Evolutionary conservation across 345 rosid species (phyloP), one percentile per base, ranked within the genome.

Genomic region (Clarkia xantiana): DNA sequence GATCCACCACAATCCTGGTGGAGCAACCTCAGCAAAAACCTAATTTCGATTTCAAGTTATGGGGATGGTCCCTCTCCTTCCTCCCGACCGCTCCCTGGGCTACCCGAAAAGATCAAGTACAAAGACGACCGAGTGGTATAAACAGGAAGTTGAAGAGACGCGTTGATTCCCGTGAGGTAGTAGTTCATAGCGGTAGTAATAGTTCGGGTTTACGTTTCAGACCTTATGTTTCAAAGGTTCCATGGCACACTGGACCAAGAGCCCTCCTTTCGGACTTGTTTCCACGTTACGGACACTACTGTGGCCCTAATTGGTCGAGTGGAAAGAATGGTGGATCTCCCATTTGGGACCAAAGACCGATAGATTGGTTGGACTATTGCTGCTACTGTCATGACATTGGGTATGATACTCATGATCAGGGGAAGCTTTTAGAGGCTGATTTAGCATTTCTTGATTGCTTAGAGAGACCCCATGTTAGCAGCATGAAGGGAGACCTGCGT

Each of bases 301-400:
- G 98, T 66, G 98, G 96, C 16, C 98, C 98, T 0, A 91, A 91
- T 25, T 91, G 98, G 98, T 91, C 98, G 0, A 91, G 98, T 53
- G 98, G 96, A 50, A 91, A 91, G 65, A 79, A 81, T 62, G 58
- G 73, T 3, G 98, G 98, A 11, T 81, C 96, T 10, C 69, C 44
- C 43, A 23, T 91, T 18, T 91, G 98, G 98, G 98, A 91, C 52
- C 79, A 56, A 76, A 77, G 97, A 49, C 96, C 96, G 6, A 90
- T 81, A 44, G 97, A 90, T 72, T 83, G 93, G 97, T 70, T 90
- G 67, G 97, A 90, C 56, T 88, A 71, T 64, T 90, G 96, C 56
- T 91, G 98, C 72, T 91, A 86, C 67, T 91, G 98, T 59, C 96
- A 91, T 67, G 96, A 91, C 53, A 91, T 91, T 5, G 96, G 96